These are phyloP conservation scores for Apophysomyces variabilis DNA, from an alignment of 371 early-diverging fungal species.

Conservation along the genomic window DNA sequence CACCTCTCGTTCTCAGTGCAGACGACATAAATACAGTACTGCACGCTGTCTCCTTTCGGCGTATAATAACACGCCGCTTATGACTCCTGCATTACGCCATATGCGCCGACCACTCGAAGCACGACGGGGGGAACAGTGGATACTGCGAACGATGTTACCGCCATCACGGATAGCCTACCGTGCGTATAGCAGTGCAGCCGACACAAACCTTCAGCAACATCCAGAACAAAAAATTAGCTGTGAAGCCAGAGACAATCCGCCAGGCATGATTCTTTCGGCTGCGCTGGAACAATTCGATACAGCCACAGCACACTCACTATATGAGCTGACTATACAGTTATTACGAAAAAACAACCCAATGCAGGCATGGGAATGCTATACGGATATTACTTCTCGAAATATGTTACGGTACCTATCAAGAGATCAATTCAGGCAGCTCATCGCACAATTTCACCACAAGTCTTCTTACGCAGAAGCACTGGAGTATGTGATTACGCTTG, in stretches of 20 bases:
- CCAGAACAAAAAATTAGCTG: neutral
- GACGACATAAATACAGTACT: neutral
- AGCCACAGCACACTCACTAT: constrained; percentile 37
- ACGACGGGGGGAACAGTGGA: neutral
- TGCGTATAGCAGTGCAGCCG: neutral
- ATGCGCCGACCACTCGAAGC: constrained; percentile 1
- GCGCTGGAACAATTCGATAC: constrained; percentile 49
- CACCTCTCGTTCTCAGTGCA: neutral
- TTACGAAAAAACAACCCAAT: constrained; percentile 32
- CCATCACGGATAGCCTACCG: neutral
- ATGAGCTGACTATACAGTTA: constrained; percentile 30
- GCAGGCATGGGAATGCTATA: constrained; percentile 53
- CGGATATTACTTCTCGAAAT: constrained; percentile 34
- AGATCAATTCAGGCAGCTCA: constrained; percentile 38
- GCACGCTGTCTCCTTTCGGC: neutral
- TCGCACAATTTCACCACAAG: constrained; percentile 28
- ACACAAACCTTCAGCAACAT: neutral
- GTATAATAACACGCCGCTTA: neutral
- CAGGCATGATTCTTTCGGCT: constrained; percentile 24
- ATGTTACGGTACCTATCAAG: constrained; percentile 38
- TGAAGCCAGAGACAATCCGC: neutral
- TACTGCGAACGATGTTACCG: neutral
- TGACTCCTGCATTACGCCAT: neutral
- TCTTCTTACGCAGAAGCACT: constrained; percentile 20
- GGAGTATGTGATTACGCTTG: constrained; percentile 37